Evolutionary conservation across 352 stramenopile genomes (phyloP), one percentile per base, ranked within the genome.

Genomic region (Globisporangium cederbergense): DNA sequence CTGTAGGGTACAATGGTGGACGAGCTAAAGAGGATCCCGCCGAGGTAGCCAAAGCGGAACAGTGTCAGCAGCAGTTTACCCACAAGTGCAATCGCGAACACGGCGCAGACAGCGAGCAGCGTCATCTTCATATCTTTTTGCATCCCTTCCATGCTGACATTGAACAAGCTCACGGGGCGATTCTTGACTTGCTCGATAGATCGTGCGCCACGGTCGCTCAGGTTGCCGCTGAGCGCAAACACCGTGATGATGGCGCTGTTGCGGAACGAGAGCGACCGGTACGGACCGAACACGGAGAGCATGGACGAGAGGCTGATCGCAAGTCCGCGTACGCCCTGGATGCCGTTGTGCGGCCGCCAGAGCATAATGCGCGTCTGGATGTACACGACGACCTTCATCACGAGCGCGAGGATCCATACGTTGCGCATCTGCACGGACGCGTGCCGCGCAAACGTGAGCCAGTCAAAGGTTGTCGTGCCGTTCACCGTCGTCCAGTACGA

Each of bases 371-470:
- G 56, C 11, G 63, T 67, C 45, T 62, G 56, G 20, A 63, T 18
- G 38, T 58, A 49, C n/a, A 79, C 34, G 4, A 63, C 22, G 4
- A 68, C 8, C 52, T 69, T 79, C 28, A 68, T 64, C 7, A 79
- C 49, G 13, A 83, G 55, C 57, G 74, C 74, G 18, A 86, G 28
- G 20, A 76, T 36, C 76, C 74, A 86, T 5, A 82, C 73, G 9
- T 67, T 68, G 11, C 78, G 78, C 74, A 86, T 84, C 32, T 83
- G 74, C 8, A 83, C 58, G 0, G 74, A 71, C 2, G 71, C 66
- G 25, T 74, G 67, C 7, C 63, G 51, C 16, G 74, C 47, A 32
- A 81, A 83, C 9, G 64, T 51, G 43, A 75, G 28, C 32, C 69
- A n/a, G 10, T 76, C 38, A 13, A 82, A 64, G 4, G 52, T 53